phyloP scores from a whole-genome alignment of 2,329 filamentous ascomycete species.

The Alternaria triticina region DNA sequence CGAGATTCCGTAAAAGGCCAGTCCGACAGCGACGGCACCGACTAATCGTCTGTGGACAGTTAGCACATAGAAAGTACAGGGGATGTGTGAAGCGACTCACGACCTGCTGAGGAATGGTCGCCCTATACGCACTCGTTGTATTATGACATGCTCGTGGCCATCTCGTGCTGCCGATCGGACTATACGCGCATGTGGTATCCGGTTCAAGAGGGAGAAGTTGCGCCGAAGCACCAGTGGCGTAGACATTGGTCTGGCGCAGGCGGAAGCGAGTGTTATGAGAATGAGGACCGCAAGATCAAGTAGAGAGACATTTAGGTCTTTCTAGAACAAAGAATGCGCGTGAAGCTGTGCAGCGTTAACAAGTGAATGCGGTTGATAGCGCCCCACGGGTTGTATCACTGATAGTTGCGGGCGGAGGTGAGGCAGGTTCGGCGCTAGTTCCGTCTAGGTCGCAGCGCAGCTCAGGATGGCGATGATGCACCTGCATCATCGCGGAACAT shows the following conservation, averaged over 20 bases:
- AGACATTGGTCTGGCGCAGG: conserved; percentile 43
- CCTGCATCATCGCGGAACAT: conserved; percentile 26
- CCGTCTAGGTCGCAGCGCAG: conserved; percentile 14
- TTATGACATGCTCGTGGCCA: conserved; percentile 38
- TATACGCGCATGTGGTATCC: conserved; percentile 30
- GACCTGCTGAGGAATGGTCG: conserved; percentile 45
- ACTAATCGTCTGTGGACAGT: conserved; percentile 32
- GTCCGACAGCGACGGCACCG: conserved; percentile 25
- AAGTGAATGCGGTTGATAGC: background rate
- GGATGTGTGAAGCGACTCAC: conserved; percentile 27
- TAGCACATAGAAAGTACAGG: conserved; percentile 1
- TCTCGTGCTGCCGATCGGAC: conserved; percentile 35
- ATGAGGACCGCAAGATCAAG: conserved; percentile 14
- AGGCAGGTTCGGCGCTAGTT: conserved; percentile 20
- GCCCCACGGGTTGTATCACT: background rate
- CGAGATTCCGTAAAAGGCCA: conserved; percentile 26
- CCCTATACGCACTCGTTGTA: conserved; percentile 52
- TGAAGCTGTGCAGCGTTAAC: background rate
- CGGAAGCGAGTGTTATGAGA: conserved; percentile 18
- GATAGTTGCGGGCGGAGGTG: conserved; percentile 8
- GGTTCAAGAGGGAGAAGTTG: conserved; percentile 45
- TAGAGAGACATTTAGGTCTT: conserved; percentile 26
- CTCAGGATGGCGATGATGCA: conserved; percentile 4
- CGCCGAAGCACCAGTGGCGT: conserved; percentile 46
- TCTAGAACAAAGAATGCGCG: background rate